Evolutionary conservation across 768 basidiomycete species (phyloP), one percentile per base, ranked within the genome.

Genomic region (Tubosaeta sp.): DNA sequence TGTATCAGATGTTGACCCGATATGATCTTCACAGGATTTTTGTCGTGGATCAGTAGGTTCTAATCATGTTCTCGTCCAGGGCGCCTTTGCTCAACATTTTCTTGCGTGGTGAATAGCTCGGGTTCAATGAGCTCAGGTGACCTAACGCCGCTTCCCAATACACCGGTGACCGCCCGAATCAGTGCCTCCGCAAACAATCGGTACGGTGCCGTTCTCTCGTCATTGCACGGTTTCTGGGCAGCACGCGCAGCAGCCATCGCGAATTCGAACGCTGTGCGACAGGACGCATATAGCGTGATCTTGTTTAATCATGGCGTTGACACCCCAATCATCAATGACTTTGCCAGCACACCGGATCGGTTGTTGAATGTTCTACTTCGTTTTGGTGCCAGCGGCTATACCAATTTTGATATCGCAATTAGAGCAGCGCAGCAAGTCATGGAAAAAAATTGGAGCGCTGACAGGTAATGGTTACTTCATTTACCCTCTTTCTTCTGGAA

Each of bases 121-220:
- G 52, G 70, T 0, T 84, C 82, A 1, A 84, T 84, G 82, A 0
- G 27, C 3, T 2, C 0, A 0, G 16, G 0, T 1, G 83, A 83
- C 55, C 67, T 70, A 34, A 63, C 43, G 1, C 83, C 83, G 0
- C 70, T 83, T 4, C 59, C 61, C 1, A 68, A 73, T 43, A 75
- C 77, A 2, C 78, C 80, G 0, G 68, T 52, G 4, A 70, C 74
- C 4, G 53, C 63, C n/a, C 60, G 59, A 33, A 81, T 83, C 41
- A 50, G 58, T 7, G 61, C 60, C 11, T 56, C 50, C 0, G 66
- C 69, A 37, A 63, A 80, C 52, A 77, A 85, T 54, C 67, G 83
- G 26, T 72, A 82, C 14, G 83, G 83, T 1, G 81, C 83, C 0
- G 84, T 83, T 0, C 78, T 77, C 38, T 79, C 81, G 0, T 76